Percentiles rank a stretch among this genome's conserved stretches.
phyloP scores from a whole-genome alignment of 148 eudicot genomes.

The Polygonum aviculare region DNA sequence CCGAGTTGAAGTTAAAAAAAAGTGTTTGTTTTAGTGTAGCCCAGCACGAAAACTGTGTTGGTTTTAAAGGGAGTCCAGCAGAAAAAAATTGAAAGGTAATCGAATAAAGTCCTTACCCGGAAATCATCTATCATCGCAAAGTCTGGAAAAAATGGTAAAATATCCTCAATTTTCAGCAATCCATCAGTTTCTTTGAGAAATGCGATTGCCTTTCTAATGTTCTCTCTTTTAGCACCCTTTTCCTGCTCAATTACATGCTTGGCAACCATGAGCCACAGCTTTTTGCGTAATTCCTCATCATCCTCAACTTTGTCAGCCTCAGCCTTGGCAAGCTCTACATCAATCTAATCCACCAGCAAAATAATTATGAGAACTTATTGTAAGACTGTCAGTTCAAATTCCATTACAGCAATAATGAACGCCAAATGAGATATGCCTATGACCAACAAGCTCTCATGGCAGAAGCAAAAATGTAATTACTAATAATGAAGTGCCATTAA shows the following conservation, averaged over 20 bases:
- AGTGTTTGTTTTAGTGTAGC: background rate
- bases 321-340: constrained; percentile 97
- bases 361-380: constrained; percentile 9
- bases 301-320: constrained; percentile 99
- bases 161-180: constrained; percentile 90
- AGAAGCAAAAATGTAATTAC: background rate
- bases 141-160: constrained; percentile 95
- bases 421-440: background rate
- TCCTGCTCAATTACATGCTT: constrained; percentile 91
- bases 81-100: background rate
- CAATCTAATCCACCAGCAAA: constrained; percentile 44
- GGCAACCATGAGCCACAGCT: constrained; percentile 97
- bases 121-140: constrained; percentile 95
- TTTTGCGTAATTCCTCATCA: constrained; percentile 94
- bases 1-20: background rate
- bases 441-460: too few relatives aligned
- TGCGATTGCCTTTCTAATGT: constrained; percentile 94
- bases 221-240: constrained; percentile 96
- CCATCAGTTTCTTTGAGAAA: constrained; percentile 98
- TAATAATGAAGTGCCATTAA: background rate
- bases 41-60: background rate
- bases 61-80: too few relatives aligned
- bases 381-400: background rate
- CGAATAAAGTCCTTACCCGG: constrained; percentile 40
- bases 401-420: background rate